Percentiles rank a stretch among this genome's conserved stretches.
Evolutionary conservation across 1,284 basidiomycete species (phyloP).

Genomic region (Garcileccinum viscosum): DNA sequence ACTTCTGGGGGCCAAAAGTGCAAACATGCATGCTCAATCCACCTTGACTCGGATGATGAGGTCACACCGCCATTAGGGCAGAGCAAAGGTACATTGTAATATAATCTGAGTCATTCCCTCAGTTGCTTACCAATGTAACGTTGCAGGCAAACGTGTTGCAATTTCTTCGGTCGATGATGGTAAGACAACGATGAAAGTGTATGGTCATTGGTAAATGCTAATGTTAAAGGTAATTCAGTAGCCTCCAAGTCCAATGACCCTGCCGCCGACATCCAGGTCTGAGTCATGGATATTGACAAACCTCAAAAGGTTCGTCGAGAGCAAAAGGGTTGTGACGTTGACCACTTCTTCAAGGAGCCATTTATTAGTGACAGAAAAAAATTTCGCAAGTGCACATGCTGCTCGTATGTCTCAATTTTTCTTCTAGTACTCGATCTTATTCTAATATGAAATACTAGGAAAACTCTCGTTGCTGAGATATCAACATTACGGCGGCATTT

Average conservation of each 20-base stretch:
- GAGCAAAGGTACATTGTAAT: neutral
- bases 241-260: no score
- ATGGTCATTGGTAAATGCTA: neutral
- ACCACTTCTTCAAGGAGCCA: neutral
- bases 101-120: neutral
- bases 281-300: slow-evolving; percentile 15
- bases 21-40: neutral
- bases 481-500: no score
- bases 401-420: neutral
- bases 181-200: neutral
- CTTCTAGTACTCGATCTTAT: neutral
- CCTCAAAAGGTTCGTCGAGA: neutral
- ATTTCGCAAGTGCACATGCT: slow-evolving; percentile 1
- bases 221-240: no score
- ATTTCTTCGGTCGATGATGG: neutral
- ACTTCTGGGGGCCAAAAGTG: neutral
- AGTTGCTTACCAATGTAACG: neutral
- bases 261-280: slow-evolving; percentile 12
- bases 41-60: neutral
- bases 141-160: neutral
- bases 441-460: no score
- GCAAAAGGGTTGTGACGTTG: neutral
- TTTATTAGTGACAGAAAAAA: neutral
- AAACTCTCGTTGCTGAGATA: no score
- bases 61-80: neutral